Evolutionary conservation across 2,329 filamentous ascomycete species (phyloP), one percentile per base, ranked within the genome.

Genomic region (Colletotrichum shisoi): DNA sequence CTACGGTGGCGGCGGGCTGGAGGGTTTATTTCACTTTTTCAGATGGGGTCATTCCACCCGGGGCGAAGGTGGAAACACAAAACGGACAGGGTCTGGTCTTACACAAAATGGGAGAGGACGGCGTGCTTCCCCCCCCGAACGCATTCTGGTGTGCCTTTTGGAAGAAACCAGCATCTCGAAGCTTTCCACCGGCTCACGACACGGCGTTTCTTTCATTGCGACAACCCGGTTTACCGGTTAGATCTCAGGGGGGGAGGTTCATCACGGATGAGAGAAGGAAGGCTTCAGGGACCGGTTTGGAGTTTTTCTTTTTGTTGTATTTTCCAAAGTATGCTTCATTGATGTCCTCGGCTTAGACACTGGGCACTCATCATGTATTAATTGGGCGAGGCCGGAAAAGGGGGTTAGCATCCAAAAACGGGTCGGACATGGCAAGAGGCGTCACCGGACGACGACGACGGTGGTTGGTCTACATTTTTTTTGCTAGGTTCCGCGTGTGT

Each of bases 151-250:
- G 65, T 44, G 39, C 54, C 15, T 4, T 37, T 34, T 11, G 27
- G 56, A 56, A 51, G 56, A 56, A 65, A 56, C 44, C 51, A 60
- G 44, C 61, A 65, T 60, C 62, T 51, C 34, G 45, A 21, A 49
- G 54, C 42, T 56, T 56, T 59, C 37, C 15, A 44, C 49, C 54
- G 40, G 42, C 46, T 49, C 37, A 56, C 24, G 44, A 60, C 62
- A 31, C 54, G 62, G 65, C 65, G 65, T 68, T 68, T 60, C 39
- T 56, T 56, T 51, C n/a, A 39, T 34, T 31, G 40, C 42, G 37
- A 65, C 48, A 39, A 51, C 37, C 31, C 56, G 5, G 39, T 8
- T 17, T 58, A 21, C 27, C 15, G 34, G 53, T 57, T 19, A 40
- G 56, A 19, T 21, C 27, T 37, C 44, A 37, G 39, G 31, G 12